These are phyloP conservation scores for Leccinellum albellum DNA, from an alignment of 768 basidiomycete genomes.

Conservation along the genomic window DNA sequence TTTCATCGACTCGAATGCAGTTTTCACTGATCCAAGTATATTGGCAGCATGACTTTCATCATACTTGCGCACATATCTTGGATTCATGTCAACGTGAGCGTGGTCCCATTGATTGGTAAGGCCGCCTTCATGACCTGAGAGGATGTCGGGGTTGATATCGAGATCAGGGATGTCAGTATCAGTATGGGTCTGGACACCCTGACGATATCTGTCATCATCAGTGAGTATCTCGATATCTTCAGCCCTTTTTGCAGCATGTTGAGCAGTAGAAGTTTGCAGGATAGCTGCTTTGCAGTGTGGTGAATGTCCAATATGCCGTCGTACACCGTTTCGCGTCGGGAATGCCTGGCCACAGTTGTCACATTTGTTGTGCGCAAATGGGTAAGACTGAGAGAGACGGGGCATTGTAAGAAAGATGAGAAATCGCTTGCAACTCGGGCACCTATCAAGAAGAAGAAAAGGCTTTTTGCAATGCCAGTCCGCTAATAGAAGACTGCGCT, in stretches of 20 bases:
- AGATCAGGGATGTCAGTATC: no score
- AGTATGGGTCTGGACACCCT: no score
- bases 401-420: not conserved
- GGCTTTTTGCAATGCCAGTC: no score
- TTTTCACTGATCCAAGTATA: not conserved
- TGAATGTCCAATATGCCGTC: not conserved
- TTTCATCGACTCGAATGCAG: not conserved
- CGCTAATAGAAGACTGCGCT: no score
- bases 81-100: no score
- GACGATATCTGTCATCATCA: no score
- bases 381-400: not conserved
- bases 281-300: not conserved
- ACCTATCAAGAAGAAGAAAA: no score
- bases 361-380: not conserved
- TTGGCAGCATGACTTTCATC: no score
- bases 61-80: no score
- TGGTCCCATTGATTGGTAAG: no score
- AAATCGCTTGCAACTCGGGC: not conserved
- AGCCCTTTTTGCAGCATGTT: not conserved
- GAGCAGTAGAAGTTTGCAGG: not conserved
- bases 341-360: not conserved
- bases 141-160: no score
- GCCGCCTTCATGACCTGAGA: no score
- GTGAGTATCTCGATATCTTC: not conserved
- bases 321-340: not conserved